Evolutionary conservation across 2,329 filamentous ascomycete genomes (phyloP), one percentile per base, ranked within the genome.

Genomic region (Penicillium sp.): DNA sequence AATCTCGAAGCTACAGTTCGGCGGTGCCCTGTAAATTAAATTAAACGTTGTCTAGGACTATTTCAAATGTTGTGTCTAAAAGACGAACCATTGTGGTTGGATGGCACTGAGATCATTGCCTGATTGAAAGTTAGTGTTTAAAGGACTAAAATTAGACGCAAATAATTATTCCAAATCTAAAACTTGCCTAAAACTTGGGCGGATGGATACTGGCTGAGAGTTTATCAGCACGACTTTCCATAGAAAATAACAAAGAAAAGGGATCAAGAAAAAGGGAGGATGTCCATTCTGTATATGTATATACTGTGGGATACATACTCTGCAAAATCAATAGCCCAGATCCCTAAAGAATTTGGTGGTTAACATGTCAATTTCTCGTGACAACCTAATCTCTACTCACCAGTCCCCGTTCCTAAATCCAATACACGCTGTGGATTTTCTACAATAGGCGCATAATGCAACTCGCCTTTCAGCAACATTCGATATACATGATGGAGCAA

Each of bases 401-500:
- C 55, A 42, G 45, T 57, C 6, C 70, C 71, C 0, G 74, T 77
- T 23, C 74, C 74, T 5, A 78, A 60, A 59, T 74, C 71, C n/a
- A 75, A 61, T 5, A 68, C 63, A 16, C 62, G 64, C 26, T 61
- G 60, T 1, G 63, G 55, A 5, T 64, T 60, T 5, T 63, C 47
- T 8, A 50, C 56, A 23, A 72, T 64, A 1, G 73, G 70, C 7
- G 70, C 65, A 12, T 64, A 60, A 42, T 62, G 63, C 11, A 73
- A 61, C 43, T 66, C 66, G 24, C 67, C 65, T 18, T 64, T 64
- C 28, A 72, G 55, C 0, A 64, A 61, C 24, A 73, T 64, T 18
- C 62, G 64, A 40, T 66, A 65, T 55, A 72, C 61, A 59, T 73
- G 64, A 52, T 74, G 71, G 51, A 69, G 64, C 46, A 72, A 56